Percentiles rank a stretch among this genome's conserved stretches.
These are phyloP conservation scores for Calophaca sinica DNA, from an alignment of 306 rosid species.

Conservation along the genomic window DNA sequence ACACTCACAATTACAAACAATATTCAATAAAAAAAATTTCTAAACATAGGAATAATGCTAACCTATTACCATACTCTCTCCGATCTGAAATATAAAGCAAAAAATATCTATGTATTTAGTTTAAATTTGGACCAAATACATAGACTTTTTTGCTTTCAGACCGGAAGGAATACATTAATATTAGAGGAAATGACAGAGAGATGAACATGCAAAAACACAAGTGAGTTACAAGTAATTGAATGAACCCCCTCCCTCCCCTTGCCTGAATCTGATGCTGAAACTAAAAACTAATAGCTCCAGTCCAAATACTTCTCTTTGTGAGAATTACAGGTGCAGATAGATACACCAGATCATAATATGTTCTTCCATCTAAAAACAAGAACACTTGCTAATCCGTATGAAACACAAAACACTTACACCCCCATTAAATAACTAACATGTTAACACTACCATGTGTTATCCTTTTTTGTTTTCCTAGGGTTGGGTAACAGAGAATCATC, in stretches of 20 bases:
- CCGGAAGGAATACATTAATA: too few relatives aligned
- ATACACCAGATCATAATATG: constrained; percentile 38
- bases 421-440: constrained; percentile 46
- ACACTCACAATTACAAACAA: constrained; percentile 43
- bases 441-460: constrained; percentile 44
- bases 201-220: constrained; percentile 32
- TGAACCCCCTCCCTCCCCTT: constrained; percentile 49
- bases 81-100: too few relatives aligned
- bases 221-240: constrained; percentile 50
- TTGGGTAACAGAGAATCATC: constrained; percentile 74
- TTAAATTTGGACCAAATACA: too few relatives aligned
- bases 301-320: constrained; percentile 54
- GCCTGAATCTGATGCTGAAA: constrained; percentile 69
- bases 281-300: constrained; percentile 65
- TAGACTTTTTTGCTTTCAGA: constrained; percentile 41
- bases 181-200: constrained; percentile 36
- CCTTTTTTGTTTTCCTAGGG: constrained; percentile 57
- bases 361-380: constrained; percentile 54
- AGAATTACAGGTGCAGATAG: constrained; percentile 46
- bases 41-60: constrained; percentile 35
- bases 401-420: constrained; percentile 50
- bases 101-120: too few relatives aligned
- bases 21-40: background rate
- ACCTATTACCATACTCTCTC: constrained; percentile 26
- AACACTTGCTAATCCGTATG: constrained; percentile 39